A percentile compares a stretch with the other conserved stretches of the same genome.
phyloP scores from a whole-genome alignment of 2,329 filamentous ascomycete genomes.

The Colletotrichum sidae region DNA sequence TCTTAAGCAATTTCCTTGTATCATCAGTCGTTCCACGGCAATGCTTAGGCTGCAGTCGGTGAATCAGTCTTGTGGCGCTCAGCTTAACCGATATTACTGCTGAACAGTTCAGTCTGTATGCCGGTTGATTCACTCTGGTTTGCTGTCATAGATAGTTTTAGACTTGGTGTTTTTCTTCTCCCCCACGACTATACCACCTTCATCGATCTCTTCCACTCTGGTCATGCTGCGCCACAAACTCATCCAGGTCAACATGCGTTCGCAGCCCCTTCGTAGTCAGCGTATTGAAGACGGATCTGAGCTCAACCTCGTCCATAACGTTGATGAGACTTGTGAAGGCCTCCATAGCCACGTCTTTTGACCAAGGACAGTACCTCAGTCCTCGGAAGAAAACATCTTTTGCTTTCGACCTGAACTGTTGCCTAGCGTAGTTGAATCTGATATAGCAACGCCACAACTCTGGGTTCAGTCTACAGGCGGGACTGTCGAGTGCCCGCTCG shows the following conservation, averaged over 20 bases:
- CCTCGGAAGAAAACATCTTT: slow-evolving; percentile 63
- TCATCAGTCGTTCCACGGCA: slow-evolving; percentile 2
- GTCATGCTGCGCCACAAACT: slow-evolving; percentile 54
- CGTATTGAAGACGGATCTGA: slow-evolving; percentile 60
- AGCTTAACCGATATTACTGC: background rate
- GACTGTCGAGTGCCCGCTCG: slow-evolving; percentile 60
- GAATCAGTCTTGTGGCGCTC: slow-evolving; percentile 10
- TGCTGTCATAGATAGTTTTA: background rate
- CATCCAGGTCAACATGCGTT: slow-evolving; percentile 64
- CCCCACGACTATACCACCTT: background rate
- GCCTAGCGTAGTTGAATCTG: slow-evolving; percentile 55
- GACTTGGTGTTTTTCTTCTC: background rate
- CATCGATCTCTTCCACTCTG: slow-evolving; percentile 24
- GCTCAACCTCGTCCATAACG: slow-evolving; percentile 60
- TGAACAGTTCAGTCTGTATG: background rate
- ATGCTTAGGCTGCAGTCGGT: background rate
- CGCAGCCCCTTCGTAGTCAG: slow-evolving; percentile 62
- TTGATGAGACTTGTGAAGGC: slow-evolving; percentile 58
- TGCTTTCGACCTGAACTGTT: slow-evolving; percentile 53
- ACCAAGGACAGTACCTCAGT: slow-evolving; percentile 60
- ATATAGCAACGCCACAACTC: slow-evolving; percentile 64
- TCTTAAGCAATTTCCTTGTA: slow-evolving; percentile 1
- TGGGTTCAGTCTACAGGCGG: slow-evolving; percentile 52
- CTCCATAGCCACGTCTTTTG: slow-evolving; percentile 63
- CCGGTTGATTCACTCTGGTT: slow-evolving; percentile 15